Base-by-base conservation (phyloP, 495 filamentous ascomycete species). In the Tuber calosporum region DNA sequence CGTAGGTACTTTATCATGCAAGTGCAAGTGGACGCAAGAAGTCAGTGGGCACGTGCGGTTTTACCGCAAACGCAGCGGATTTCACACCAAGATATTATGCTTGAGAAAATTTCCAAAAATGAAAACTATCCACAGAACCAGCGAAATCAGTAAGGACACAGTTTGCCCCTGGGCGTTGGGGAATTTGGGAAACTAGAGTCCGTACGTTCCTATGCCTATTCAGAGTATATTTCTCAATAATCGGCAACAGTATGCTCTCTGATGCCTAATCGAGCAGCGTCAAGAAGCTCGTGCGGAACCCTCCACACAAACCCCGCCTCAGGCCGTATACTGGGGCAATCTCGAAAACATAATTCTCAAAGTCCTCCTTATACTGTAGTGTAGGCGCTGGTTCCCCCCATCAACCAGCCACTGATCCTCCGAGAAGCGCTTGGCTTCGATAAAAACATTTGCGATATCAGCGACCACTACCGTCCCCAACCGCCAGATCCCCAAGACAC, bases 241-340 rank as follows among this genome's bases (percentile, higher is more conserved):
- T 82, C 1, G 94, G 92, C 66, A 89, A 84, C 20, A 98, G 84
- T n/a, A 91, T 84, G 67, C 85, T 84, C 77, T 94, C 92, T 0
- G 94, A 97, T 37, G 90, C 87, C 79, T 87, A 85, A 77, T 93
- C 88, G 26, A 99, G 85, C 34, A 96, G 85, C 0, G 96, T 98
- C 45, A 96, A 83, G 75, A 98, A 99, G 74, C 93, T 93, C 96
- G 98, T 98, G 26, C 91, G 93, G 82, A 97, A 98, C 0, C 96
- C 96, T 84, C 98, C 96, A 78, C 91, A 97, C 9, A 97, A 83
- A 38, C 93, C 91, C 75, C 96, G 84, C 11, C 95, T 89, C 42
- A 98, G 84, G n/a, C 92, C 93, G 83, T 97, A 98, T 5, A 91
- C 86, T 5, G 93, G 88, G 1, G 90, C 88, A 75, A 97, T 92